Evolutionary conservation across 306 rosid genomes (phyloP).

Genomic region (Malus sieversii): DNA sequence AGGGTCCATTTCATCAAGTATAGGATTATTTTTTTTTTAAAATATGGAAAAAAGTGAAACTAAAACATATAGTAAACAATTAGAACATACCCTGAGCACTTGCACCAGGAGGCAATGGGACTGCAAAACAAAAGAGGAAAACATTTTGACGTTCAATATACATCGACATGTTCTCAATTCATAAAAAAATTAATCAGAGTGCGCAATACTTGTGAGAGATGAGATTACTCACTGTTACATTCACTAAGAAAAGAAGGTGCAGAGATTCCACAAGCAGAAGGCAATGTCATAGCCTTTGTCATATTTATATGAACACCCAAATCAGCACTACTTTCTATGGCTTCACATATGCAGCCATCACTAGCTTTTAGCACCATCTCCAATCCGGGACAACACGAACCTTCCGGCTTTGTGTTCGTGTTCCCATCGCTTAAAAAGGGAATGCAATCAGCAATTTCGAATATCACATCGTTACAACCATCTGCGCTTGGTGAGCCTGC

Average conservation of each 20-base stretch:
- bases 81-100: background rate
- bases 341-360: constrained; percentile 9
- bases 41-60: background rate
- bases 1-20: background rate
- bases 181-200: background rate
- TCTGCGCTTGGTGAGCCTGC: background rate
- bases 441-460: constrained; percentile 10
- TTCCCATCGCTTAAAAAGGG: constrained; percentile 3
- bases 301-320: constrained; percentile 6
- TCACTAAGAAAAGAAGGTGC: background rate
- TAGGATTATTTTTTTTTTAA: background rate
- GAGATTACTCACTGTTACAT: constrained; percentile 12
- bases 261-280: constrained; percentile 7
- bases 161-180: background rate
- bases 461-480: background rate
- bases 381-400: constrained; percentile 13
- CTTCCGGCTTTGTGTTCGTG: background rate
- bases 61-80: background rate
- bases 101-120: background rate
- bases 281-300: constrained; percentile 1
- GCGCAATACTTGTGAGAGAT: background rate
- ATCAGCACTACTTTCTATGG: background rate
- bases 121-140: background rate
- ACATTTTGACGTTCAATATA: background rate
- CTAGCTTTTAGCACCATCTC: background rate